These are phyloP conservation scores for Capsicum rhomboideum DNA, from an alignment of 257 asterid species.

Conservation along the genomic window DNA sequence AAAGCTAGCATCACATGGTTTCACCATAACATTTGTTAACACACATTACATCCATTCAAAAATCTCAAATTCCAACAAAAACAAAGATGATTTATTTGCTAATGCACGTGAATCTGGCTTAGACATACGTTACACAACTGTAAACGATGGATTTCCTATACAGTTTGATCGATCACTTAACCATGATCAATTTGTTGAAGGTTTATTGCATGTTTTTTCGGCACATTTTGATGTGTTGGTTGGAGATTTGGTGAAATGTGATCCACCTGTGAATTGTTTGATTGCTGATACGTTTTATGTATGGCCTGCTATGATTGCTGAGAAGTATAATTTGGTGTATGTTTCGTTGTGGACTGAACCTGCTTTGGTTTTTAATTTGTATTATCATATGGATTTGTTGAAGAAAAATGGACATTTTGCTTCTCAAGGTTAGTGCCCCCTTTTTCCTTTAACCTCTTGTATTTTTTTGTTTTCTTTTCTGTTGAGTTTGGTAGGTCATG, in stretches of 20 bases:
- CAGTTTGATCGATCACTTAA: slow-evolving; percentile 48
- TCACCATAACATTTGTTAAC: slow-evolving; percentile 62
- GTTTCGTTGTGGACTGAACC: slow-evolving; percentile 80
- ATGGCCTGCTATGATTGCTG: slow-evolving; percentile 53
- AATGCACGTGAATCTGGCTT: slow-evolving; percentile 53
- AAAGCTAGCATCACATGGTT: slow-evolving; percentile 61
- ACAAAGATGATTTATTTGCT: slow-evolving; percentile 38
- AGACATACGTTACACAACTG: slow-evolving; percentile 63
- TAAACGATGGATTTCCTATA: slow-evolving; percentile 59
- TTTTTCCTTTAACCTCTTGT: not conserved
- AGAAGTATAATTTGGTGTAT: slow-evolving; percentile 39
- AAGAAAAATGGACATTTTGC: slow-evolving; percentile 56
- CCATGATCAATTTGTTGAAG: slow-evolving; percentile 60
- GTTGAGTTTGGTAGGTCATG: not conserved
- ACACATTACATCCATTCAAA: slow-evolving; percentile 63
- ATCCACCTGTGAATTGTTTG: slow-evolving; percentile 45
- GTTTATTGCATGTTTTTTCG: slow-evolving; percentile 45
- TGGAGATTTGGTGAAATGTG: slow-evolving; percentile 27
- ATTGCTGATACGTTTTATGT: slow-evolving; percentile 62
- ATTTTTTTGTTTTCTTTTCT: not conserved
- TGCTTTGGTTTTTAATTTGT: slow-evolving; percentile 48
- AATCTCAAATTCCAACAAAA: slow-evolving; percentile 32
- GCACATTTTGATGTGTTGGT: slow-evolving; percentile 52
- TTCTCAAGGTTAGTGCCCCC: slow-evolving; percentile 23
- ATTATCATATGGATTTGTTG: slow-evolving; percentile 67